Base-by-base conservation (phyloP, 129 eudicot species). In the Artemisia tridentata region DNA sequence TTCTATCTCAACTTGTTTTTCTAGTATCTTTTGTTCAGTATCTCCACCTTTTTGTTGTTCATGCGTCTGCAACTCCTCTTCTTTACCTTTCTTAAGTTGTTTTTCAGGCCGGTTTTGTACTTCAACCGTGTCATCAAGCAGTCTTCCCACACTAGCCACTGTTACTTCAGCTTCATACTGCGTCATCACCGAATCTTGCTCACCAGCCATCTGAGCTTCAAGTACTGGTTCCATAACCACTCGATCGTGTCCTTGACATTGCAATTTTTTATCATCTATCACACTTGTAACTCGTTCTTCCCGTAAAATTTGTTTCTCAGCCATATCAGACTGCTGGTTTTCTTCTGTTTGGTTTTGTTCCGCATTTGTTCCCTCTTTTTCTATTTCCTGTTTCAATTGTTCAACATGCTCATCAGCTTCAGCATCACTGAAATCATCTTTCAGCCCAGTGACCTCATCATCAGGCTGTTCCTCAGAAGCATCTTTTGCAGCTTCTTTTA, bases 111-210 rank as follows among this genome's bases (percentile, higher is more conserved):
- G 11, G 23, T 53, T 54, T 65, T 65, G 72, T 74, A 54, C 73
- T 54, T 55, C 45, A 55, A 45, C 41, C 27, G 71, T 38, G 18
- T 52, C 72, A 31, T 45, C 48, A 64, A 52, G 46, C 9, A 20
- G 78, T n/a, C 41, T 38, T 34, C 48, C 65, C 25, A 52, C 65
- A 65, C 29, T 17, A 16, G 23, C 31, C 45, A 27, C 38, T 12
- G 25, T 54, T 23, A 56, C 50, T 55, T 41, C 71, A 20, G 18
- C 55, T 73, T 63, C 72, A 41, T 50, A 65, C 23, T 38, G 72
- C 45, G 38, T 73, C 65, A 52, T 73, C 54, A 12, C 71, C 20
- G 72, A 74, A 64, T 63, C 71, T 74, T 41, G 72, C 63, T 21
- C 79, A 65, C 43, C 45, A 54, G n/a, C 27, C 52, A 23, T 60